Percentiles rank a stretch among this genome's conserved stretches.
Conservation (phyloP, 2,329 filamentous ascomycete species). For the Clarireedia monteithiana region DNA sequence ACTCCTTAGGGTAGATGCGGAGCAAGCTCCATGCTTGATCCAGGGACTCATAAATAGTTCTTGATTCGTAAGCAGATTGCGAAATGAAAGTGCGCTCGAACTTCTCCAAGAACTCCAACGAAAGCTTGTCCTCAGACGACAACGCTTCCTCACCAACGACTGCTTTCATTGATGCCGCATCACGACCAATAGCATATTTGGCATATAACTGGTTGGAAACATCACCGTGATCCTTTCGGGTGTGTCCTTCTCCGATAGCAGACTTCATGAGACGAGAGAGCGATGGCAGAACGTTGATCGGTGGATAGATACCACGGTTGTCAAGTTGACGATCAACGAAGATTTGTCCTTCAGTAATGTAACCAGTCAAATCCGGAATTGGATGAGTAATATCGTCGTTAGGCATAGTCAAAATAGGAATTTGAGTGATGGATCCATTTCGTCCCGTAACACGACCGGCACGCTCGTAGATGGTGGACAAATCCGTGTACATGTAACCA, state of each 20-base stretch:
- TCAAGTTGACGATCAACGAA: constrained; percentile 88
- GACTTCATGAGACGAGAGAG: constrained; percentile 99
- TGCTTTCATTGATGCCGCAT: constrained; percentile 97
- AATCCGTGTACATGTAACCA: constrained; percentile 99
- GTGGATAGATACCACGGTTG: constrained; percentile 97
- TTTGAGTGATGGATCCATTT: constrained; percentile 98
- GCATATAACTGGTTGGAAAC: constrained; percentile 99
- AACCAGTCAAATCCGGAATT: constrained; percentile 96
- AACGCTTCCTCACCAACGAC: constrained; percentile 97
- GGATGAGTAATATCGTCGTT: constrained; percentile 99
- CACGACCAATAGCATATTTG: constrained; percentile 98
- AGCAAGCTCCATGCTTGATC: constrained; percentile 95
- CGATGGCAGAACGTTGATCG: constrained; percentile 96
- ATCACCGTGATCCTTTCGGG: constrained; percentile 92
- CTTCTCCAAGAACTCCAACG: constrained; percentile 95
- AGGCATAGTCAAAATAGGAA: constrained; percentile 98
- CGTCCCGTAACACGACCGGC: constrained; percentile 94
- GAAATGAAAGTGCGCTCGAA: constrained; percentile 94
- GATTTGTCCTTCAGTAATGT: constrained; percentile 98
- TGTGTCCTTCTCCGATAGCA: constrained; percentile 95
- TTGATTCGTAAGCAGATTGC: constrained; percentile 87
- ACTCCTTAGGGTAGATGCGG: constrained; percentile 94
- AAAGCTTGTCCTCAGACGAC: constrained; percentile 93
- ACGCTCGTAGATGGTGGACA: constrained; percentile 99
- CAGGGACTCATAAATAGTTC: constrained; percentile 85